Conservation (phyloP, 306 rosid genomes). For the Lathyrus sativus region DNA sequence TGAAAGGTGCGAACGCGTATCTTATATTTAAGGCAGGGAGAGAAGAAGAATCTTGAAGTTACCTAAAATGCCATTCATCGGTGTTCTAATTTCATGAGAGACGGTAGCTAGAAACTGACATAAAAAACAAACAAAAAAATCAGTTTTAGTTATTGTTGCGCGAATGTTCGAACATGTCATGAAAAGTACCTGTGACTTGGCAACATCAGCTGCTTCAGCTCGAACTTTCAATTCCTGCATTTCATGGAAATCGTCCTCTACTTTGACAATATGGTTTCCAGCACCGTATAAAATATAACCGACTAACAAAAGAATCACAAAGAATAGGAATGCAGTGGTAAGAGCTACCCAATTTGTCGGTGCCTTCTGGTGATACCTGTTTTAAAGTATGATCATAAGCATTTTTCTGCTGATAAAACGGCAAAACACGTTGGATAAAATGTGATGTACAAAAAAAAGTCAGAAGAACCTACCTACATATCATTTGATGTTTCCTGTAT, state of each 20-base stretch:
- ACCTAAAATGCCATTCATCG: slow-evolving; percentile 99
- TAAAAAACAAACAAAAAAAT: slow-evolving; percentile 10
- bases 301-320: slow-evolving; percentile 74
- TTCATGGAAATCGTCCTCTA: slow-evolving; percentile 85
- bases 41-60: slow-evolving; percentile 22
- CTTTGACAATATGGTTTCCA: slow-evolving; percentile 88
- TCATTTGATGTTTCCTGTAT: slow-evolving; percentile 85
- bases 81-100: slow-evolving; percentile 99
- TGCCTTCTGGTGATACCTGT: slow-evolving; percentile 93
- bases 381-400: slow-evolving; percentile 36
- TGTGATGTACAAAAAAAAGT: neutral
- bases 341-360: slow-evolving; percentile 78
- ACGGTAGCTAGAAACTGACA: slow-evolving; percentile 94
- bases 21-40: slow-evolving; percentile 14
- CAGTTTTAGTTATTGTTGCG: slow-evolving; percentile 33
- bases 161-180: slow-evolving; percentile 14
- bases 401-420: slow-evolving; percentile 29
- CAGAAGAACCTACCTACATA: slow-evolving; percentile 75
- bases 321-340: slow-evolving; percentile 64
- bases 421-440: slow-evolving; percentile 16
- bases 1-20: neutral
- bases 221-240: slow-evolving; percentile 75
- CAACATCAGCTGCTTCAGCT: slow-evolving; percentile 96
- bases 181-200: slow-evolving; percentile 86
- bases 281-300: slow-evolving; percentile 94